Evolutionary conservation across 768 basidiomycete genomes (phyloP).

Genomic region (Lactarius pseudohatsudake): DNA sequence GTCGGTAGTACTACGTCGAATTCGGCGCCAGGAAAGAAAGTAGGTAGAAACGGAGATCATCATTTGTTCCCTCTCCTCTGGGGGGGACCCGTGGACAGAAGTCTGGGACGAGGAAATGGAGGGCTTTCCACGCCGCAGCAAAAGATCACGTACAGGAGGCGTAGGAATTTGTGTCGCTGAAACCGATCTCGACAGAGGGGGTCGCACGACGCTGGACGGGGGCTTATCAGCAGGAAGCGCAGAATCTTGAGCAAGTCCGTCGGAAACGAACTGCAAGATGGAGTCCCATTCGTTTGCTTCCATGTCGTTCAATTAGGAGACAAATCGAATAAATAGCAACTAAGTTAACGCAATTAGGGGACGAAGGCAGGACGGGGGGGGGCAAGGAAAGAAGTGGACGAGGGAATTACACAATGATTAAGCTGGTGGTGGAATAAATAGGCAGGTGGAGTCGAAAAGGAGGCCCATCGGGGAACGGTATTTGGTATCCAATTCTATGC

Average conservation of each 20-base stretch:
- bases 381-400: not conserved
- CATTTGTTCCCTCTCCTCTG: slow-evolving; percentile 44
- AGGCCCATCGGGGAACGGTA: not conserved
- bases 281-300: slow-evolving; percentile 58
- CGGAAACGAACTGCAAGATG: slow-evolving; percentile 59
- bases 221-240: slow-evolving; percentile 40
- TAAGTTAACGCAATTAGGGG: not conserved
- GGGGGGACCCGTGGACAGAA: slow-evolving; percentile 38
- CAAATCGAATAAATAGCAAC: not conserved
- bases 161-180: slow-evolving; percentile 44
- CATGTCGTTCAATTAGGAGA: slow-evolving; percentile 32
- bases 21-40: slow-evolving; percentile 70
- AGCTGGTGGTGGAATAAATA: slow-evolving; percentile 6
- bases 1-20: slow-evolving; percentile 52
- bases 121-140: slow-evolving; percentile 19
- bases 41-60: slow-evolving; percentile 79
- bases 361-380: not conserved
- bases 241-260: slow-evolving; percentile 39
- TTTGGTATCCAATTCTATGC: not conserved
- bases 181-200: slow-evolving; percentile 22
- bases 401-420: not conserved
- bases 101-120: slow-evolving; percentile 30
- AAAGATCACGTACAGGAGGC: slow-evolving; percentile 51
- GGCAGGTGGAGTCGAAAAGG: not conserved
- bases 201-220: slow-evolving; percentile 31